Evolutionary conservation across 2,329 filamentous ascomycete genomes (phyloP).

Genomic region (Hyphodiscus sp.): DNA sequence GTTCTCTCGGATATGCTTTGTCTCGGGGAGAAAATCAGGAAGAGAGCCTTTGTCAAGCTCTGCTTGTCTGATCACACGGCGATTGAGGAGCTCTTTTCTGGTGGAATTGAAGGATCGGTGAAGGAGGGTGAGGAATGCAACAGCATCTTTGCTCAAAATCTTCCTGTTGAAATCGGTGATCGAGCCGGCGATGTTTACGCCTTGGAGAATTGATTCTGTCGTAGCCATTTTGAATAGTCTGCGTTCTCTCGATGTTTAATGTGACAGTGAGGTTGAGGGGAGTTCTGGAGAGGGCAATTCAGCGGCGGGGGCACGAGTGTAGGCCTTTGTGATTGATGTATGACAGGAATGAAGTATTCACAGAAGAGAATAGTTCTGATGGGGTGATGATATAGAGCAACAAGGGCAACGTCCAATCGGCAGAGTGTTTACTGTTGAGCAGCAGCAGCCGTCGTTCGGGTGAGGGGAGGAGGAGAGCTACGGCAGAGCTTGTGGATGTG

Average conservation of each 20-base stretch:
- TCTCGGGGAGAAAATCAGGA: constrained; percentile 93
- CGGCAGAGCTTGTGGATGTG: too few species aligned
- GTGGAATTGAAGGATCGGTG: constrained; percentile 91
- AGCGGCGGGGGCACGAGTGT: not conserved
- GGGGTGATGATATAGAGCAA: too few species aligned
- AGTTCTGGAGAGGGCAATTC: not conserved
- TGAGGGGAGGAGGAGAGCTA: too few species aligned
- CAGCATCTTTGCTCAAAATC: constrained; percentile 85
- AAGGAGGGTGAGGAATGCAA: constrained; percentile 86
- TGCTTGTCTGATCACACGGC: constrained; percentile 78
- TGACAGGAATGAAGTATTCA: too few species aligned
- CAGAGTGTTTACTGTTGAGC: too few species aligned
- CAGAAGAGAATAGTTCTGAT: too few species aligned
- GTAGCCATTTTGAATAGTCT: constrained; percentile 48
- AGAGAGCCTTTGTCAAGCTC: constrained; percentile 87
- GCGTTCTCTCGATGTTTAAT: not conserved
- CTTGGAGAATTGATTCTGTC: constrained; percentile 73
- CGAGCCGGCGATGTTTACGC: constrained; percentile 77
- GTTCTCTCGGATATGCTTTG: constrained; percentile 89
- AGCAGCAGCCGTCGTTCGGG: too few species aligned
- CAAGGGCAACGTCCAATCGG: too few species aligned
- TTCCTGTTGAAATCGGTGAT: constrained; percentile 76
- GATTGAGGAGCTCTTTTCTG: constrained; percentile 82
- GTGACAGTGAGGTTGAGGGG: not conserved
- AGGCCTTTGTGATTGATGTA: too few species aligned